phyloP scores from a whole-genome alignment of 768 basidiomycete genomes.

The Mycena galericulata region DNA sequence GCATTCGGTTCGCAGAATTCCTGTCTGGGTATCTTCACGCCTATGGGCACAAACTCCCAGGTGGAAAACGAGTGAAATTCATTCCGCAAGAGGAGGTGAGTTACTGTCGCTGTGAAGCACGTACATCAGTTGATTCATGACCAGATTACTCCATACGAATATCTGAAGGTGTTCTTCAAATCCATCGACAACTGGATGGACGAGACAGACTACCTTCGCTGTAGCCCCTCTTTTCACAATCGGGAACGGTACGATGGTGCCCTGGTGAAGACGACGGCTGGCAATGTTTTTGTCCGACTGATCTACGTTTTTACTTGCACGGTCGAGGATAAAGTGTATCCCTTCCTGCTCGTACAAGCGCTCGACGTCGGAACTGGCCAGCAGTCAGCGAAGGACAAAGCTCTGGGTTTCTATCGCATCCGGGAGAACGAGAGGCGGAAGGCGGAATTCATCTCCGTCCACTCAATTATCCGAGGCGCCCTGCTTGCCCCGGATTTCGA shows the following conservation, averaged over 20 bases:
- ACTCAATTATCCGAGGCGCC: conserved; percentile 2
- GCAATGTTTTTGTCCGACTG: conserved; percentile 34
- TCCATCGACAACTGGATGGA: conserved; percentile 29
- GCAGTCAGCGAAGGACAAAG: neutral
- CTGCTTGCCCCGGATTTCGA: neutral
- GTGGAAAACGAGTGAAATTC: no score
- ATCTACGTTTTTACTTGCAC: conserved; percentile 35
- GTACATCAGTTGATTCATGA: no score
- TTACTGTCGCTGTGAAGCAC: neutral
- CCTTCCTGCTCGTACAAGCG: conserved; percentile 36
- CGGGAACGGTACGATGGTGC: conserved; percentile 29
- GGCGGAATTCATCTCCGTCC: conserved; percentile 33
- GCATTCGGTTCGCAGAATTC: neutral
- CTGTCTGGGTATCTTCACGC: neutral
- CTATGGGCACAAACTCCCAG: neutral
- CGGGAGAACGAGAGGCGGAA: neutral
- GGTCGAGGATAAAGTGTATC: conserved; percentile 13
- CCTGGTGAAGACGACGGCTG: conserved; percentile 28
- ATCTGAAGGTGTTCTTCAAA: conserved; percentile 34
- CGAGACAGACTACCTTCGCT: conserved; percentile 32
- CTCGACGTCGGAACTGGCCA: conserved; percentile 30
- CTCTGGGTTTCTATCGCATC: conserved; percentile 6
- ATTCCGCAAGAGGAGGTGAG: neutral
- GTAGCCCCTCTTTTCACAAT: conserved; percentile 31
- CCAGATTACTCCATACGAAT: conserved; percentile 13